Percentiles rank a stretch among this genome's conserved stretches.
Evolutionary conservation across 2,329 filamentous ascomycete genomes (phyloP).

Genomic region (Pochonia chlamydosporia): DNA sequence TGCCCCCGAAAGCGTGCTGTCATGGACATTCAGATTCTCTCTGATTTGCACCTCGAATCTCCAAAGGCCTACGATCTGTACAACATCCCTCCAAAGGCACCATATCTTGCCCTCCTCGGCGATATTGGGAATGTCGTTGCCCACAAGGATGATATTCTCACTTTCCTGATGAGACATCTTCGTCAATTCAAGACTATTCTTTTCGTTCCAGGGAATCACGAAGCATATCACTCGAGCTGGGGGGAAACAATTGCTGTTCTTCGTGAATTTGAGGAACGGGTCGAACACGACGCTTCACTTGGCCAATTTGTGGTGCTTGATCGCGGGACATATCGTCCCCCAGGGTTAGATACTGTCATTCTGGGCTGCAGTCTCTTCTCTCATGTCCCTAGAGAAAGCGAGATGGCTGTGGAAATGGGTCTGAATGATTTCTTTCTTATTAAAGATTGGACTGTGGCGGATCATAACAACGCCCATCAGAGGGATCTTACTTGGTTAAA

Average conservation of each 20-base stretch:
- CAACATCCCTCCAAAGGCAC: slow-evolving; percentile 38
- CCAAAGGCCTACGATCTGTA: slow-evolving; percentile 44
- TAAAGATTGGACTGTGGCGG: slow-evolving; percentile 29
- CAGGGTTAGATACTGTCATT: slow-evolving; percentile 20
- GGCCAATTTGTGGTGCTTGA: slow-evolving; percentile 37
- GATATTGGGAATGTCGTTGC: slow-evolving; percentile 43
- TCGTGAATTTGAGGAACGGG: slow-evolving; percentile 22
- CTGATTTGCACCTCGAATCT: slow-evolving; percentile 51
- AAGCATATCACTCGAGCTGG: slow-evolving; percentile 42
- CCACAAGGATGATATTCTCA: slow-evolving; percentile 32
- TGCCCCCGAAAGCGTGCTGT: not conserved
- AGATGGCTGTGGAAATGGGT: slow-evolving; percentile 31
- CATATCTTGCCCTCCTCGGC: slow-evolving; percentile 49
- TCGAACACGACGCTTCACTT: slow-evolving; percentile 15
- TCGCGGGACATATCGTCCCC: slow-evolving; percentile 18
- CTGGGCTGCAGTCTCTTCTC: slow-evolving; percentile 43
- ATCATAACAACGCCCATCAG: slow-evolving; percentile 31
- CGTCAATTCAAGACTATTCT: slow-evolving; percentile 42
- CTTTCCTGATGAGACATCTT: slow-evolving; percentile 44
- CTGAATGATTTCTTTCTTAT: slow-evolving; percentile 49
- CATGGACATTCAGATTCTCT: slow-evolving; percentile 31
- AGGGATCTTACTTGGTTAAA: slow-evolving; percentile 40
- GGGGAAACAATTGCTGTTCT: slow-evolving; percentile 21
- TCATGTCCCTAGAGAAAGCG: slow-evolving; percentile 29
- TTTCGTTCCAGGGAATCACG: slow-evolving; percentile 51